Evolutionary conservation across 73 alveolate species (phyloP).

Genomic region (Blepharisma japonicum): DNA sequence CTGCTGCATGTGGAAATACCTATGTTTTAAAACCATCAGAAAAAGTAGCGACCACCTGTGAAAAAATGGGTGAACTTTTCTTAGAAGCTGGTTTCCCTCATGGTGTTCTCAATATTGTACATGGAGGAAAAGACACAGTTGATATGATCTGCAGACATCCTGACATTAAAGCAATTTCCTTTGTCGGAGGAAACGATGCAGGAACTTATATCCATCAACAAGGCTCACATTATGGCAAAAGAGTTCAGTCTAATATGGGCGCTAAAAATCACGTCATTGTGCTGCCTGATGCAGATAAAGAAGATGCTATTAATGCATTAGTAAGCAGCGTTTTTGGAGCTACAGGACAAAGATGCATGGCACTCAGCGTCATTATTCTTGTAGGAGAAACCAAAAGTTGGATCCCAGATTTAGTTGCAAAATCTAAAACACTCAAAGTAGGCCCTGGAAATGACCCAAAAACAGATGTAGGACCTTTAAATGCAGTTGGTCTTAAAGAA

Average conservation of each 20-base stretch:
- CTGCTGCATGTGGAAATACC: constrained; percentile 88
- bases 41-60: constrained; percentile 76
- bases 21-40: constrained; percentile 89
- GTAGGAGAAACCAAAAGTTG: constrained; percentile 84
- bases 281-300: constrained; percentile 92
- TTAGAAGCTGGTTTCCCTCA: constrained; percentile 81
- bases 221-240: constrained; percentile 81
- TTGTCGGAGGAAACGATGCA: constrained; percentile 92
- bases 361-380: constrained; percentile 84
- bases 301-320: constrained; percentile 65
- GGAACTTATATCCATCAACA: constrained; percentile 88
- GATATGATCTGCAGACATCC: constrained; percentile 81
- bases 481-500: constrained; percentile 27
- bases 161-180: constrained; percentile 84
- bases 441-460: constrained; percentile 76
- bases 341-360: constrained; percentile 97
- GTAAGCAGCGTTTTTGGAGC: constrained; percentile 50
- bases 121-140: constrained; percentile 91
- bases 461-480: constrained; percentile 85
- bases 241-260: constrained; percentile 91
- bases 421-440: constrained; percentile 62
- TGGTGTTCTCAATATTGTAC: constrained; percentile 83
- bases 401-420: constrained; percentile 80
- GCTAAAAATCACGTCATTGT: constrained; percentile 90
- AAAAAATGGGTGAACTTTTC: constrained; percentile 62